Percentiles rank a stretch among this genome's conserved stretches.
Evolutionary conservation across 371 early-diverging fungal genomes (phyloP).

Genomic region (Haplosporangium sp.): DNA sequence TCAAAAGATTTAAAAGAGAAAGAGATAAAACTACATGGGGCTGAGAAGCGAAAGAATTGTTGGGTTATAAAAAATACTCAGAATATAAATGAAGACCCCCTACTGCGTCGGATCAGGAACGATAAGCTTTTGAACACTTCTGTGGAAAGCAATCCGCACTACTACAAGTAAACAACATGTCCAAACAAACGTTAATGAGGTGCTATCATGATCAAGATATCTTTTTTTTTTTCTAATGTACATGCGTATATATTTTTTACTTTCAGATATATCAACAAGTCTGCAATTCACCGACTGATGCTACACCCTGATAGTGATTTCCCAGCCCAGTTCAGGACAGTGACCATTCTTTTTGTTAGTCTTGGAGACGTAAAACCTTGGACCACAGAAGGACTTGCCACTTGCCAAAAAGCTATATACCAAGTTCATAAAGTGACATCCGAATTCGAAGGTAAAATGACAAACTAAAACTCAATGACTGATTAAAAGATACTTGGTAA

Average conservation of each 20-base stretch:
- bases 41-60: conserved; percentile 59
- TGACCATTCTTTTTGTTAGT: conserved; percentile 70
- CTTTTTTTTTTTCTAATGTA: no score
- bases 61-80: conserved; percentile 59
- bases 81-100: conserved; percentile 24
- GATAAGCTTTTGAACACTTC: conserved; percentile 30
- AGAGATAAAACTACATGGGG: conserved; percentile 11
- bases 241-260: not conserved
- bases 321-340: conserved; percentile 70
- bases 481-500: not conserved
- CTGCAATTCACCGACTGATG: conserved; percentile 66
- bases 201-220: no score
- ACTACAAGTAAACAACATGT: conserved; percentile 42
- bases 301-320: conserved; percentile 63
- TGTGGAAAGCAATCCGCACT: conserved; percentile 59
- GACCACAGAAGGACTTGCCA: conserved; percentile 57
- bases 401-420: conserved; percentile 60
- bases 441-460: conserved; percentile 62
- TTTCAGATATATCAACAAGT: conserved; percentile 62
- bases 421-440: conserved; percentile 57
- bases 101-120: conserved; percentile 30
- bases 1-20: conserved; percentile 1
- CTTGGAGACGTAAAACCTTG: conserved; percentile 65
- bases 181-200: not conserved
- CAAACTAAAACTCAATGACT: not conserved